Evolutionary conservation across 768 basidiomycete species (phyloP).

Genomic region (Psilocybe subaeruginosa): DNA sequence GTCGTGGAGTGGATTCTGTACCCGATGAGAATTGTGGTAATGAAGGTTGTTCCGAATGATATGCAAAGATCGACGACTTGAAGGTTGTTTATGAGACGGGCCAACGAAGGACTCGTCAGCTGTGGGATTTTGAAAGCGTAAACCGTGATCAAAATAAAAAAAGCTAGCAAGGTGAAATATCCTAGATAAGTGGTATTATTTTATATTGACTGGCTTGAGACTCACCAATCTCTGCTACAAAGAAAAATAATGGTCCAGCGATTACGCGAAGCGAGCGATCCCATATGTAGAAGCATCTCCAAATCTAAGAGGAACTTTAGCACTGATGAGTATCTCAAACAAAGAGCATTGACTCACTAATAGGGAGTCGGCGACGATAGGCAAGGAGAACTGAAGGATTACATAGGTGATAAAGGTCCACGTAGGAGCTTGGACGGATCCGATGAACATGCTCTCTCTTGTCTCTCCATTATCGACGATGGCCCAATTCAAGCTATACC

Average conservation of each 20-base stretch:
- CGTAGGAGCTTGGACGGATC: not conserved
- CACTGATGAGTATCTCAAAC: not conserved
- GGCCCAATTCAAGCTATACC: not conserved
- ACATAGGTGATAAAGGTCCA: not conserved
- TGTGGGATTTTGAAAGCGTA: not conserved
- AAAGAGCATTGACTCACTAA: not conserved
- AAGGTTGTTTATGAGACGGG: not conserved
- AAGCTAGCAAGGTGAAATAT: not conserved
- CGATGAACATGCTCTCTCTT: not conserved
- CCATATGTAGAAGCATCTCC: slow-evolving; percentile 7
- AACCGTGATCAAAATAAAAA: not conserved
- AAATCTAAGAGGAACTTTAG: not conserved
- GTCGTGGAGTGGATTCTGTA: not conserved
- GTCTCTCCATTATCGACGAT: not conserved
- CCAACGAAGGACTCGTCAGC: not conserved
- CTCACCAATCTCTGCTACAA: not conserved
- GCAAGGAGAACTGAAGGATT: not conserved
- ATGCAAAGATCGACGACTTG: not conserved
- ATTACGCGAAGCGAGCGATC: not conserved
- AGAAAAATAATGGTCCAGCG: not conserved
- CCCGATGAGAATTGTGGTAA: not conserved
- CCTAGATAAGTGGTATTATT: no score
- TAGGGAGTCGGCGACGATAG: not conserved
- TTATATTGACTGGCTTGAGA: not conserved
- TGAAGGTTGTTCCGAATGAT: not conserved